Percentiles rank a stretch among this genome's conserved stretches.
Conservation (phyloP, 2,329 filamentous ascomycete genomes). For the Neofusicoccum sp. region DNA sequence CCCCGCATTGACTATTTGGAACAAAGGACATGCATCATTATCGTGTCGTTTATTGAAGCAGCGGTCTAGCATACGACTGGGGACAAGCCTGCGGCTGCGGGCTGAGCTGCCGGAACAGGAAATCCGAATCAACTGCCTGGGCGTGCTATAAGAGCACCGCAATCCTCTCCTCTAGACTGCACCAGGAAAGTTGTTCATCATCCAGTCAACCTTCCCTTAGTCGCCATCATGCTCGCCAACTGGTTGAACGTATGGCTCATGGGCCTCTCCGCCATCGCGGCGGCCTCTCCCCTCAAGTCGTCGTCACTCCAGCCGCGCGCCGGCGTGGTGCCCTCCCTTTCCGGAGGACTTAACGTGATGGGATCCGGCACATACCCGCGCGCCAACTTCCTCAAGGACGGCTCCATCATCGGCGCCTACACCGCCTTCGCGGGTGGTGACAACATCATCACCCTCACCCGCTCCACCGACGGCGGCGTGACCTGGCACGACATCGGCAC, state of each 20-base stretch:
- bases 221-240: not conserved
- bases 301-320: not conserved
- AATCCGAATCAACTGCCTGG: not conserved
- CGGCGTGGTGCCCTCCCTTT: slow-evolving; percentile 18
- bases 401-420: slow-evolving; percentile 31
- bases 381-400: slow-evolving; percentile 30
- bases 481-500: slow-evolving; percentile 24
- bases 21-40: not conserved
- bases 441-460: slow-evolving; percentile 24
- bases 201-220: not conserved
- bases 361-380: slow-evolving; percentile 32
- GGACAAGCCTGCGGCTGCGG: no score
- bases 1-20: not conserved
- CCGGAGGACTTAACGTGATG: slow-evolving; percentile 23
- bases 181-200: not conserved
- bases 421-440: slow-evolving; percentile 25
- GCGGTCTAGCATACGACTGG: no score
- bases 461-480: slow-evolving; percentile 22
- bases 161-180: not conserved
- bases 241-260: not conserved
- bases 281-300: not conserved
- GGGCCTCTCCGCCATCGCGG: not conserved
- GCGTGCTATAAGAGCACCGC: not conserved
- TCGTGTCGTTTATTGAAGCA: no score
- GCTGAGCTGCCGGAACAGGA: no score